Conservation (phyloP, 441 rosid species). For the Arabidopsis hybrid region DNA sequence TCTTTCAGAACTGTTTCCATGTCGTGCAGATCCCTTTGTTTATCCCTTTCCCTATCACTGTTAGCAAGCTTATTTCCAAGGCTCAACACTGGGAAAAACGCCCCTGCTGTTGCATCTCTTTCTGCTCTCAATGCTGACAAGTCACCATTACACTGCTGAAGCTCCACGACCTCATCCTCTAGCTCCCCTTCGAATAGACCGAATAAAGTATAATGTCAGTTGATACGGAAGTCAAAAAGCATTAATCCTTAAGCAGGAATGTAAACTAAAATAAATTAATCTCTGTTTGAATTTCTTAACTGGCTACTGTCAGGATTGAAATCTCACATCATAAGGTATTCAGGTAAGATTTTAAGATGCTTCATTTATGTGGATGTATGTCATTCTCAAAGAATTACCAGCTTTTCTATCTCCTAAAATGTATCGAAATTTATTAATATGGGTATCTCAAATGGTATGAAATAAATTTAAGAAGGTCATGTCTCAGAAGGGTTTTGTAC, state of each 20-base stretch:
- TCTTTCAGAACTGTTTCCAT: conserved; percentile 78
- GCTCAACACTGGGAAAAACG: conserved; percentile 77
- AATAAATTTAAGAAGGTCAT: background rate
- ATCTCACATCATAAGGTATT: conserved; percentile 1
- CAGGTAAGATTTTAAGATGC: background rate
- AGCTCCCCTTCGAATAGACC: conserved; percentile 71
- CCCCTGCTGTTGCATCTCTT: conserved; percentile 84
- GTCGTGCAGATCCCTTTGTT: conserved; percentile 77
- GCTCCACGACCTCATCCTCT: conserved; percentile 65
- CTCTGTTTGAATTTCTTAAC: background rate
- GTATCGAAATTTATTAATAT: conserved; percentile 1
- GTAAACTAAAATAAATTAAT: conserved; percentile 4
- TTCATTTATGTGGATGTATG: conserved; percentile 2
- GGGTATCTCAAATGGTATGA: conserved; percentile 14
- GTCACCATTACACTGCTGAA: conserved; percentile 73
- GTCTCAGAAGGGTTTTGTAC: conserved; percentile 1
- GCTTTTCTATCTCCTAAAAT: conserved; percentile 9
- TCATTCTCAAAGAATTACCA: conserved; percentile 21
- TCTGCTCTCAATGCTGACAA: conserved; percentile 80
- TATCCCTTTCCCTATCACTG: conserved; percentile 71
- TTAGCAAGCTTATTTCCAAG: conserved; percentile 68
- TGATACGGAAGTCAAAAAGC: conserved; percentile 12
- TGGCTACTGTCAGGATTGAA: conserved; percentile 9
- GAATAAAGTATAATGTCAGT: conserved; percentile 38
- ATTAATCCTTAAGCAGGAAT: conserved; percentile 2